These are phyloP conservation scores for Hanseniaspora thailandica DNA, from an alignment of 805 yeast genomes.

Conservation along the genomic window DNA sequence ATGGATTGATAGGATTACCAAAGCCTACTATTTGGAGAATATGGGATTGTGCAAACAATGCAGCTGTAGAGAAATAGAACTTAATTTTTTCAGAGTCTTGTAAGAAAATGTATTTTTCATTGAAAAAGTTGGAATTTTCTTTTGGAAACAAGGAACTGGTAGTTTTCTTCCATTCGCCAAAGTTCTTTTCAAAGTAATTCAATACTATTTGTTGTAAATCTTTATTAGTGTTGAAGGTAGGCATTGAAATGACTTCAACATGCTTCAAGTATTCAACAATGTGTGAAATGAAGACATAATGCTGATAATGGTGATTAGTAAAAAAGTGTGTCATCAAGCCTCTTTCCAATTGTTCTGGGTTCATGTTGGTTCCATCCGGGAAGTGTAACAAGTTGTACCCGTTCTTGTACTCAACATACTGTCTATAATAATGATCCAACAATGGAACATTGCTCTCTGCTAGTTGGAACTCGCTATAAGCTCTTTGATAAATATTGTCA, in stretches of 20 bases:
- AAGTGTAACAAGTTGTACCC: slow-evolving; percentile 1
- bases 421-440: slow-evolving; percentile 11
- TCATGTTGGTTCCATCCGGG: slow-evolving; percentile 10
- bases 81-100: slow-evolving; percentile 34
- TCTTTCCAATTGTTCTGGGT: slow-evolving; percentile 13
- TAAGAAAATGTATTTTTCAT: slow-evolving; percentile 32
- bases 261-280: slow-evolving; percentile 36
- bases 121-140: slow-evolving; percentile 52
- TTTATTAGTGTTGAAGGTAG: slow-evolving; percentile 42
- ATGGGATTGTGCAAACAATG: slow-evolving; percentile 65
- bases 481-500: slow-evolving; percentile 56
- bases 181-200: slow-evolving; percentile 47
- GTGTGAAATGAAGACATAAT: slow-evolving; percentile 18
- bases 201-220: slow-evolving; percentile 51
- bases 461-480: slow-evolving; percentile 32
- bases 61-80: slow-evolving; percentile 67
- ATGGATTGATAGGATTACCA: slow-evolving; percentile 65
- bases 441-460: slow-evolving; percentile 19
- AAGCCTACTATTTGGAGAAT: slow-evolving; percentile 65
- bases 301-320: slow-evolving; percentile 16
- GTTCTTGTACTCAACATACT: slow-evolving; percentile 5
- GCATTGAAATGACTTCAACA: slow-evolving; percentile 54
- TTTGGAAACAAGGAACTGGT: slow-evolving; percentile 32
- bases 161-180: slow-evolving; percentile 36
- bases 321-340: slow-evolving; percentile 11